Base-by-base conservation (phyloP, 805 yeast genomes). In the Hanseniaspora jakobsenii region DNA sequence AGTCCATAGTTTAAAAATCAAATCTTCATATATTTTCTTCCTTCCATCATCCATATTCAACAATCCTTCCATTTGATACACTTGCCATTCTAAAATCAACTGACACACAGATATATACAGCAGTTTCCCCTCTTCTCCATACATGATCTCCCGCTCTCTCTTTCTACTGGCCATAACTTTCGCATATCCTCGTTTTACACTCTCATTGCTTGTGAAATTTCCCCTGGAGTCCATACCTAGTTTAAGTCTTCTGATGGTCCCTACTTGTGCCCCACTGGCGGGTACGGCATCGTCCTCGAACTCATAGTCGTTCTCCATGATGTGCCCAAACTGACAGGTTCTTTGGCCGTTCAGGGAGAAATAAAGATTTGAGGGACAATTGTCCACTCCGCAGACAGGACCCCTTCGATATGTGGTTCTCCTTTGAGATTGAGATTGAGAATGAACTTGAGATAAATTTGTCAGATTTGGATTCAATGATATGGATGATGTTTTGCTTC, bases 241-340 rank as follows among this genome's bases (percentile, higher is more conserved):
- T 19, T 42, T 42, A 17, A 42, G 10, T 29, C 46, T 28, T 53
- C 73, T 67, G 10, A 66, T 63, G 10, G 69, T 69, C n/a, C 58
- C 51, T 51, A 36, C 58, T 63, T n/a, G 26, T 23, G 4, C 28
- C 24, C 60, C 59, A 28, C 72, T 23, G 4, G 40, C 32, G 3
- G 46, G 46, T 9, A 42, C 46, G 4, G 46, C 86, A 37, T 84
- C 94, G 54, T 84, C 89, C 50, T 81, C 82, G 50, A 76, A 68
- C 57, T 84, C 94, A 22, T 81, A 56, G 50, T 78, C 81, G 28
- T 87, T 86, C 51, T 78, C 89, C 60, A 75, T 73, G 17, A 87
- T 86, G 62, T 89, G 98, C 4, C 97, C 97, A 55, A 73, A 80
- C 54, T 82, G 89, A 58, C 98, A 89, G 9, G 87, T 78, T 47